Conservation (phyloP, 192 early-diverging fungal species). For the Mortierella claussenii region DNA sequence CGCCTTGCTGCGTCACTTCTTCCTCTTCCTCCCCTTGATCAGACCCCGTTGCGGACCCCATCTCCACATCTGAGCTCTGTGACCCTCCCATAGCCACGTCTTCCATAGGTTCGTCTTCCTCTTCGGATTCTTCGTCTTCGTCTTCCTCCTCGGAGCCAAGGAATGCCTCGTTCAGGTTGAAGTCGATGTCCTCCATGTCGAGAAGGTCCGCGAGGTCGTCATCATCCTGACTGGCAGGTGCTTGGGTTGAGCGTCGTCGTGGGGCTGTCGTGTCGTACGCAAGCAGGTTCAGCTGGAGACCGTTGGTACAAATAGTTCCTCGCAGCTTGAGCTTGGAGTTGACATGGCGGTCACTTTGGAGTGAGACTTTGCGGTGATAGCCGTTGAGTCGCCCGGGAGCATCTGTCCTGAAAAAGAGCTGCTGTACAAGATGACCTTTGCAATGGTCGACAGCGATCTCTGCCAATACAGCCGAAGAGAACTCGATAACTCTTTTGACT, state of each 20-base stretch:
- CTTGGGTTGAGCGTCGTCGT: not conserved
- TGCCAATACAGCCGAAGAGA: too few relatives aligned
- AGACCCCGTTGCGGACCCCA: not conserved
- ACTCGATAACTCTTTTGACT: too few relatives aligned
- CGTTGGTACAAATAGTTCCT: conserved; percentile 1
- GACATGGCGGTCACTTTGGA: not conserved
- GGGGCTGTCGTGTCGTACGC: not conserved
- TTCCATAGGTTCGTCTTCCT: not conserved
- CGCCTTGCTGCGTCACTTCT: not conserved
- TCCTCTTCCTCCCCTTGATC: not conserved
- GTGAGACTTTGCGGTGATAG: not conserved
- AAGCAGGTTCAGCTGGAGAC: not conserved
- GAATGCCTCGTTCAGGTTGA: not conserved
- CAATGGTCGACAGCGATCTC: too few relatives aligned
- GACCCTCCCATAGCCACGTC: not conserved
- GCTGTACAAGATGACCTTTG: too few relatives aligned
- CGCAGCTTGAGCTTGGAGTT: not conserved
- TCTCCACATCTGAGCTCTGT: not conserved
- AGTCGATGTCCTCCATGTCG: not conserved
- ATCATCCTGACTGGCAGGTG: not conserved
- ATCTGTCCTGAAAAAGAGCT: too few relatives aligned
- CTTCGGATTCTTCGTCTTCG: not conserved
- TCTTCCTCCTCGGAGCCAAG: not conserved
- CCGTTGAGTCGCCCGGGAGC: not conserved
- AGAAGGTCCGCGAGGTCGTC: not conserved